phyloP scores from a whole-genome alignment of 108 stramenopile species.

The Pseudonitzschia delicatissima region DNA sequence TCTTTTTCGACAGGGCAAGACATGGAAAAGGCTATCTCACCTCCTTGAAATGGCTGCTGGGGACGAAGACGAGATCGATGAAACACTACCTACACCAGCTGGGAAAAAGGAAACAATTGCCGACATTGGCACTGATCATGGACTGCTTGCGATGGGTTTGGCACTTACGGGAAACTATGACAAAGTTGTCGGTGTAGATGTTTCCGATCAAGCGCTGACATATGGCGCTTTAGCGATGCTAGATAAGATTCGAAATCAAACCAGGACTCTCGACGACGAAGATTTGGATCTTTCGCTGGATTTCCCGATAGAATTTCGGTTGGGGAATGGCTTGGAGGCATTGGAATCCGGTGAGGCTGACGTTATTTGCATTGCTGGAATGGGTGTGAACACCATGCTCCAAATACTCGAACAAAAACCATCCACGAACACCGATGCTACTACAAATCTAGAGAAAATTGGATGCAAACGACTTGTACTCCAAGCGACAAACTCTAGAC shows the following conservation, averaged over 20 bases:
- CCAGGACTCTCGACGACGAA: neutral
- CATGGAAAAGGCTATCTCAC: conserved; percentile 23
- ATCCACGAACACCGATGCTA: neutral
- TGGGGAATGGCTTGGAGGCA: conserved; percentile 59
- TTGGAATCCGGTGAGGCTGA: conserved; percentile 62
- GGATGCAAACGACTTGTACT: conserved; percentile 46
- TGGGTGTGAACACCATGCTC: conserved; percentile 75
- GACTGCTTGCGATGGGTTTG: conserved; percentile 61
- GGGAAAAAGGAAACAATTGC: conserved; percentile 36
- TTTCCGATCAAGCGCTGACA: conserved; percentile 54
- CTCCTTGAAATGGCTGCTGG: conserved; percentile 11
- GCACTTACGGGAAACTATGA: conserved; percentile 56
- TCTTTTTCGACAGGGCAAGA: conserved; percentile 12
- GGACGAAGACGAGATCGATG: neutral
- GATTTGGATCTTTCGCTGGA: neutral
- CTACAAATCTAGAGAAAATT: conserved; percentile 34
- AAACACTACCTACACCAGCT: neutral
- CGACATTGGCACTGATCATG: conserved; percentile 85
- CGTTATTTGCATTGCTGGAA: conserved; percentile 74
- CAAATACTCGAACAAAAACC: conserved; percentile 42
- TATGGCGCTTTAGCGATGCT: conserved; percentile 42
- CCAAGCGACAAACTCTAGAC: conserved; percentile 76
- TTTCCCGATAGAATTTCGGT: conserved; percentile 61
- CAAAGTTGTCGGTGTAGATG: conserved; percentile 67
- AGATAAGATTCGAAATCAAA: conserved; percentile 1